Evolutionary conservation across 352 stramenopile species (phyloP).

Genomic region (Phytopythium sindhum): DNA sequence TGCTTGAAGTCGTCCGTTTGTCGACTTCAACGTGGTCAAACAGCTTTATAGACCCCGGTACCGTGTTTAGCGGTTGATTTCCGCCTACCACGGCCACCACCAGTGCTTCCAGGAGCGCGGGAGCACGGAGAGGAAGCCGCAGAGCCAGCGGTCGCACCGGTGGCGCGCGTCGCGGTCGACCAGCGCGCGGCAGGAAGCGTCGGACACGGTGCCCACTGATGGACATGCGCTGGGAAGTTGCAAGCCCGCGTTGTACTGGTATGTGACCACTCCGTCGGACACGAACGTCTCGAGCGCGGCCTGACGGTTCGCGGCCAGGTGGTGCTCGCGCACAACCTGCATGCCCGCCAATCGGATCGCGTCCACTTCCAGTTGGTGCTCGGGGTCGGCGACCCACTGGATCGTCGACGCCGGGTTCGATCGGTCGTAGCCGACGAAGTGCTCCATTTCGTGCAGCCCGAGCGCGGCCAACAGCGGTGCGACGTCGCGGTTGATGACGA

Average conservation of each 20-base stretch:
- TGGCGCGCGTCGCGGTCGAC: slow-evolving; percentile 54
- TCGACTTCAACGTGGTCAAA: too few relatives aligned
- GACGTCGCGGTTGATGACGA: slow-evolving; percentile 67
- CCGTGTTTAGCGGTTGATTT: not conserved
- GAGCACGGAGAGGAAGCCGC: slow-evolving; percentile 47
- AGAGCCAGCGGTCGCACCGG: slow-evolving; percentile 79
- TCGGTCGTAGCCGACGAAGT: slow-evolving; percentile 66
- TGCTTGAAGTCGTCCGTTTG: too few relatives aligned
- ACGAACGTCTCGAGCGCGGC: slow-evolving; percentile 59
- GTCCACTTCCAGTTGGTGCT: slow-evolving; percentile 53
- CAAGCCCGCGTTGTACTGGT: slow-evolving; percentile 38
- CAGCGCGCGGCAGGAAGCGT: slow-evolving; percentile 36
- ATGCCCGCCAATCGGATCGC: slow-evolving; percentile 55
- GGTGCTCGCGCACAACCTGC: slow-evolving; percentile 46
- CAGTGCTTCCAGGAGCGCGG: slow-evolving; percentile 1
- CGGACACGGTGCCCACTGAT: slow-evolving; percentile 42
- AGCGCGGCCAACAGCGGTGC: slow-evolving; percentile 45
- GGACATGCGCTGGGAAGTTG: slow-evolving; percentile 48
- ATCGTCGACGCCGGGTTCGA: slow-evolving; percentile 42
- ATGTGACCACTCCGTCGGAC: slow-evolving; percentile 38
- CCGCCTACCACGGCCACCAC: slow-evolving; percentile 5
- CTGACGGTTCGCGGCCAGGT: slow-evolving; percentile 60
- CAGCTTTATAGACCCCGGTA: not conserved
- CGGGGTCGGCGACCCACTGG: slow-evolving; percentile 44
- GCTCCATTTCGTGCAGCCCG: slow-evolving; percentile 48